Conservation (phyloP, 345 rosid species). For the Hibiscus tridactylites region DNA sequence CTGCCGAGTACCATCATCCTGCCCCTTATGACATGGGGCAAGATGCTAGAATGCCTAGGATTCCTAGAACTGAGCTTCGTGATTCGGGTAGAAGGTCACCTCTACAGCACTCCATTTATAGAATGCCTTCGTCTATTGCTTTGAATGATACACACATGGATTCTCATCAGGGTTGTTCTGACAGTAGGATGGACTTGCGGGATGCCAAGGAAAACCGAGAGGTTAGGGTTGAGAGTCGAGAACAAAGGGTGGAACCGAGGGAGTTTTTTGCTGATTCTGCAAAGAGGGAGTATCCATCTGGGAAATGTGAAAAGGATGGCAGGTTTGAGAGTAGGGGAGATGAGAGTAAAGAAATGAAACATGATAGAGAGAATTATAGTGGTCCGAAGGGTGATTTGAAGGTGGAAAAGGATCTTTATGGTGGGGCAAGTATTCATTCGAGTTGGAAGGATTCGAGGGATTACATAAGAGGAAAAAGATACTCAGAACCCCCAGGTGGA, state of each 20-base stretch:
- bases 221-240: slow-evolving; percentile 45
- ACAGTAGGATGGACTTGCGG: slow-evolving; percentile 48
- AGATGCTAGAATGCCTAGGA: slow-evolving; percentile 54
- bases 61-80: slow-evolving; percentile 60
- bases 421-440: slow-evolving; percentile 33
- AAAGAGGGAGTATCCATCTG: slow-evolving; percentile 68
- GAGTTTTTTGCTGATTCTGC: slow-evolving; percentile 43
- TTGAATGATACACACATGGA: slow-evolving; percentile 55
- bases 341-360: slow-evolving; percentile 57
- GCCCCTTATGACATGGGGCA: slow-evolving; percentile 43
- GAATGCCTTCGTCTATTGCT: slow-evolving; percentile 37
- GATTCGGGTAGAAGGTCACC: slow-evolving; percentile 84
- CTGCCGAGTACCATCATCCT: slow-evolving; percentile 51
- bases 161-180: slow-evolving; percentile 31
- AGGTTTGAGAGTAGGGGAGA: slow-evolving; percentile 59
- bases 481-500: slow-evolving; percentile 47
- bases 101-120: slow-evolving; percentile 46
- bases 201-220: slow-evolving; percentile 60
- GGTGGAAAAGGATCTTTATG: slow-evolving; percentile 57
- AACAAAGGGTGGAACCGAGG: slow-evolving; percentile 47
- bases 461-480: slow-evolving; percentile 69
- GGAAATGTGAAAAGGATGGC: slow-evolving; percentile 56
- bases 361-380: slow-evolving; percentile 43
- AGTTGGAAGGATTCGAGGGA: slow-evolving; percentile 90
- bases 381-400: slow-evolving; percentile 56